Conservation (phyloP, 345 rosid genomes). For the Sisymbrium irio region DNA sequence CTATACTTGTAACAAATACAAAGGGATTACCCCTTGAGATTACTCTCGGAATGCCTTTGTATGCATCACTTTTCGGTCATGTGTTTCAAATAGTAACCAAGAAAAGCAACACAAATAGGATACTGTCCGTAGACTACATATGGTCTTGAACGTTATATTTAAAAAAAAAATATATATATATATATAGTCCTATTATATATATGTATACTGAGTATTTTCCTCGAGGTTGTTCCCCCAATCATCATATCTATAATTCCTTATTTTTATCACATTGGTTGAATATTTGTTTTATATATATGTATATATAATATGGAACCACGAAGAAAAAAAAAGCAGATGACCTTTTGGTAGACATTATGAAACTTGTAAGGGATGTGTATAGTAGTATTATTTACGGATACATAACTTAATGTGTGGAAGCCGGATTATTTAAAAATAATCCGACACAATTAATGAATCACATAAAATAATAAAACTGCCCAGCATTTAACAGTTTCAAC, state of each 20-base stretch:
- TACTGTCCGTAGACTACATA: background rate
- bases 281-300: conserved; percentile 1
- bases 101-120: background rate
- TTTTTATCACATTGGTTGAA: conserved; percentile 9
- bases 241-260: conserved; percentile 1
- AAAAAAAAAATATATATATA: background rate
- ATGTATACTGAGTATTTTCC: background rate
- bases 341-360: conserved; percentile 33
- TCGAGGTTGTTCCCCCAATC: conserved; percentile 28
- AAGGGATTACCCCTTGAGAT: background rate
- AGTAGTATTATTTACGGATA: background rate
- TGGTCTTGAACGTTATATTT: background rate
- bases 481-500: conserved; percentile 14
- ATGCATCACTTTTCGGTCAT: background rate
- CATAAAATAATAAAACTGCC: conserved; percentile 3
- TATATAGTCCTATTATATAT: background rate
- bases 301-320: conserved; percentile 6
- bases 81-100: background rate
- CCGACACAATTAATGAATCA: conserved; percentile 19
- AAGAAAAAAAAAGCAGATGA: conserved; percentile 24
- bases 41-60: background rate
- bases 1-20: no score
- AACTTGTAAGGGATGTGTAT: conserved; percentile 15
- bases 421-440: background rate
- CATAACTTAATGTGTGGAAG: background rate